A percentile compares a stretch with the other conserved stretches of the same genome.
phyloP scores from a whole-genome alignment of 331 rosid genomes.

The Pyrus hybrid region DNA sequence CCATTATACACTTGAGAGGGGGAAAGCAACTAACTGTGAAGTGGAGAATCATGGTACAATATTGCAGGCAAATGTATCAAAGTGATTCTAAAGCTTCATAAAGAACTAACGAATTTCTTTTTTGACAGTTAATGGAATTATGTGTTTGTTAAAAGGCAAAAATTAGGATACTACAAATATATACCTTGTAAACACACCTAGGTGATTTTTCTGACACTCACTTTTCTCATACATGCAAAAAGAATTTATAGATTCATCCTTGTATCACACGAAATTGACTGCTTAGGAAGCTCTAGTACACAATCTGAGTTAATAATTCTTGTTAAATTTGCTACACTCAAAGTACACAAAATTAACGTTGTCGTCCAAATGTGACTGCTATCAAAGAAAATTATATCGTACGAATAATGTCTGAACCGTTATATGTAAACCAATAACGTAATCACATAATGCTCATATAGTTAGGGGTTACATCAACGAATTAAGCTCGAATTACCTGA shows the following conservation, averaged over 20 bases:
- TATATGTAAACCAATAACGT: neutral
- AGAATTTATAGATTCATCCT: neutral
- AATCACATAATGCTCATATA: neutral
- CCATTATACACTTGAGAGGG: neutral
- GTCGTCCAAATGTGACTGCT: too few species aligned
- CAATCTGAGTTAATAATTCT: neutral
- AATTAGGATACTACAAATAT: slow-evolving; percentile 5
- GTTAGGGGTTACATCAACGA: slow-evolving; percentile 16
- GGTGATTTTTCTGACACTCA: slow-evolving; percentile 25
- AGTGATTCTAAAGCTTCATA: slow-evolving; percentile 36
- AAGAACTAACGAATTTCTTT: slow-evolving; percentile 55
- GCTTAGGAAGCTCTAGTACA: neutral
- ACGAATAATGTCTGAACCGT: too few species aligned
- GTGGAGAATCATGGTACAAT: neutral
- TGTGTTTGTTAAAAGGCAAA: slow-evolving; percentile 25
- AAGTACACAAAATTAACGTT: neutral
- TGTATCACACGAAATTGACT: slow-evolving; percentile 12
- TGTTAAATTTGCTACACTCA: neutral
- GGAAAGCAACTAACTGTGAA: slow-evolving; percentile 3
- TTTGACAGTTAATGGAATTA: slow-evolving; percentile 42
- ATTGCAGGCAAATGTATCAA: slow-evolving; percentile 20
- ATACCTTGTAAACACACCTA: slow-evolving; percentile 1
- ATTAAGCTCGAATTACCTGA: slow-evolving; percentile 8
- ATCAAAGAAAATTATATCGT: too few species aligned
- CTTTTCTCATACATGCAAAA: slow-evolving; percentile 9